Conservation (phyloP, 805 yeast species). For the Metschnikowia henanensis region DNA sequence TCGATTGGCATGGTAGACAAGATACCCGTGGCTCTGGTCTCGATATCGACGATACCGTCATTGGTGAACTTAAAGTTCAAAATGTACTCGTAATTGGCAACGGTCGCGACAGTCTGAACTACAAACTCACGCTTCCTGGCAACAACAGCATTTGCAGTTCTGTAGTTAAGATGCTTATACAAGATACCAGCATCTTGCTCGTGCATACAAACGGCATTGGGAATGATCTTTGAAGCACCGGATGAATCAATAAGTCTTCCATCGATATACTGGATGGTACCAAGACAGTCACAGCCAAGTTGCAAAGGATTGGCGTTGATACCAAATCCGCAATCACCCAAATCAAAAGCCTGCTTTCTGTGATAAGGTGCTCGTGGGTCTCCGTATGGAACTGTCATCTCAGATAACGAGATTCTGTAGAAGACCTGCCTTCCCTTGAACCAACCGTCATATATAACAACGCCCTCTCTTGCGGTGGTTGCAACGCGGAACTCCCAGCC, state of each 20-base stretch:
- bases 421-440: constrained; percentile 77
- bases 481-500: constrained; percentile 79
- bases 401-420: constrained; percentile 72
- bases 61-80: constrained; percentile 70
- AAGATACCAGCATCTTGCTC: constrained; percentile 76
- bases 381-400: constrained; percentile 88
- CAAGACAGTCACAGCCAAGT: constrained; percentile 82
- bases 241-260: constrained; percentile 52
- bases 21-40: constrained; percentile 85
- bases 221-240: constrained; percentile 63
- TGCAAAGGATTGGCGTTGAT: constrained; percentile 63
- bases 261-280: constrained; percentile 73
- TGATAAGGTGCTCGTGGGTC: constrained; percentile 83
- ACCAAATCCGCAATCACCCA: constrained; percentile 87
- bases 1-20: constrained; percentile 83
- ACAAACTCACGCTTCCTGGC: constrained; percentile 79
- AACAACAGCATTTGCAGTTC: constrained; percentile 66
- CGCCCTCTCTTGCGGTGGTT: constrained; percentile 75
- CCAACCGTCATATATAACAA: constrained; percentile 67
- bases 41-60: constrained; percentile 78
- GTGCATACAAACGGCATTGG: constrained; percentile 77
- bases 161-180: constrained; percentile 78
- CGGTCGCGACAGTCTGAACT: constrained; percentile 80
- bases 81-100: constrained; percentile 81
- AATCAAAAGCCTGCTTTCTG: constrained; percentile 84